Percentiles rank a stretch among this genome's conserved stretches.
Evolutionary conservation across 169 alveolate genomes (phyloP).

Genomic region (Eimeria tenella): DNA sequence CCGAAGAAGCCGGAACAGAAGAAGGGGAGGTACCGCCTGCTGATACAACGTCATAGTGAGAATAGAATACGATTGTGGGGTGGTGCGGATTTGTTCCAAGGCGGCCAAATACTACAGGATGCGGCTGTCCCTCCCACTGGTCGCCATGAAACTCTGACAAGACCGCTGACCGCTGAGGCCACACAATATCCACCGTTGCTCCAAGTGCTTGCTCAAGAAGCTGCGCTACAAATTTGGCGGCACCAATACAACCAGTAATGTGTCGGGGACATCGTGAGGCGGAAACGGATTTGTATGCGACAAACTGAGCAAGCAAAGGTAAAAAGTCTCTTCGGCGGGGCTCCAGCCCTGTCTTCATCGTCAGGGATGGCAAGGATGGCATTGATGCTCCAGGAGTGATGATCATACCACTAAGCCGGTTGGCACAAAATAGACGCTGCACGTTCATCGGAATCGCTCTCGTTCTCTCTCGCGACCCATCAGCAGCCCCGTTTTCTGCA

Average conservation of each 20-base stretch:
- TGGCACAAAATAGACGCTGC: slow-evolving; percentile 26
- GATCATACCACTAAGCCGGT: slow-evolving; percentile 48
- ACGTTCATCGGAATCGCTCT: not conserved
- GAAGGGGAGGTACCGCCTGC: slow-evolving; percentile 29
- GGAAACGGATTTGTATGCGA: slow-evolving; percentile 61
- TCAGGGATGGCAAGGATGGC: slow-evolving; percentile 65
- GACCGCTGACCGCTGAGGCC: slow-evolving; percentile 62
- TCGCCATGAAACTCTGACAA: slow-evolving; percentile 56
- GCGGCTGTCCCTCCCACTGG: slow-evolving; percentile 69
- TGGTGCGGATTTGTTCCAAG: slow-evolving; percentile 77
- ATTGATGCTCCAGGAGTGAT: slow-evolving; percentile 70
- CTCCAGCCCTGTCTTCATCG: slow-evolving; percentile 37
- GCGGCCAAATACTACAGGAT: slow-evolving; percentile 80
- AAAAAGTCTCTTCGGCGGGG: slow-evolving; percentile 61
- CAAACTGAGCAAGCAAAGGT: slow-evolving; percentile 55
- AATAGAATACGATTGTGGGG: slow-evolving; percentile 81
- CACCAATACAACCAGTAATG: slow-evolving; percentile 55
- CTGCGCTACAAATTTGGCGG: slow-evolving; percentile 63
- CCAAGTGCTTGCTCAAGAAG: slow-evolving; percentile 74
- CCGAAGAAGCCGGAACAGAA: slow-evolving; percentile 15
- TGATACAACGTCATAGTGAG: slow-evolving; percentile 81
- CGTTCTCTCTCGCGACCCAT: not conserved
- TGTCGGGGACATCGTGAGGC: slow-evolving; percentile 65
- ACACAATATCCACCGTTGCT: slow-evolving; percentile 57
- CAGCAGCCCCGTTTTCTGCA: not conserved